Evolutionary conservation across 2,329 filamentous ascomycete genomes (phyloP), one percentile per base, ranked within the genome.

Genomic region (Fusarium bactridioides): DNA sequence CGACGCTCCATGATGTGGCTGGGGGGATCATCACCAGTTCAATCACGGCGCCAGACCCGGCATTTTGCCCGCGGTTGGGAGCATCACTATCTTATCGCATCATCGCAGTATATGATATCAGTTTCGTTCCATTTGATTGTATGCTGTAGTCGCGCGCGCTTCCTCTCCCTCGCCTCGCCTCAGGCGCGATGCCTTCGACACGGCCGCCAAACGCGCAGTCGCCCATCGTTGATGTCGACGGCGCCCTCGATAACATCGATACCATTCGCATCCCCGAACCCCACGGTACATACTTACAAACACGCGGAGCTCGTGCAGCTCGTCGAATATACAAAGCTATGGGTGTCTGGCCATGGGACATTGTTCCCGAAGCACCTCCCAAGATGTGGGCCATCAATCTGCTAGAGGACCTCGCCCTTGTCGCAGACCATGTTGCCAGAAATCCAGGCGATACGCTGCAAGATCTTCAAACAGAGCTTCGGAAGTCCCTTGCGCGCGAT

Each of bases 301-400:
- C 74, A 21, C 74, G 76, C 53, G 76, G 76, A 48, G 75, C 76
- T n/a, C 73, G 76, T 21, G 76, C 76, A 19, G 76, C 76, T 41
- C 68, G 76, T 43, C 64, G 76, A 43, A 77, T 78, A 43, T 77
- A 75, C 56, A 72, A 73, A 45, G 76, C 74, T 33, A 74, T 78
- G 72, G 74, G 74, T 47, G 76, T 78, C 38, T 78, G 76, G 76
- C 76, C 76, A 41, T 78, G 76, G 76, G 76, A 78, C 33, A 78
- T 78, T 31, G 76, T 78, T 44, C 76, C 76, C 25, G 76, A 78
- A 61, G 71, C 76, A 35, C 76, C 76, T n/a, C 76, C 76, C 3
- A 78, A 78, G 68, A 76, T 77, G 69, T 78, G 76, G 76, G 76
- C 76, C 35, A 78, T 78, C 40, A 77, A 78, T 67, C 50, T 78